These are phyloP conservation scores for Exsudoporus floridanus DNA, from an alignment of 1,284 basidiomycete genomes.

Conservation along the genomic window DNA sequence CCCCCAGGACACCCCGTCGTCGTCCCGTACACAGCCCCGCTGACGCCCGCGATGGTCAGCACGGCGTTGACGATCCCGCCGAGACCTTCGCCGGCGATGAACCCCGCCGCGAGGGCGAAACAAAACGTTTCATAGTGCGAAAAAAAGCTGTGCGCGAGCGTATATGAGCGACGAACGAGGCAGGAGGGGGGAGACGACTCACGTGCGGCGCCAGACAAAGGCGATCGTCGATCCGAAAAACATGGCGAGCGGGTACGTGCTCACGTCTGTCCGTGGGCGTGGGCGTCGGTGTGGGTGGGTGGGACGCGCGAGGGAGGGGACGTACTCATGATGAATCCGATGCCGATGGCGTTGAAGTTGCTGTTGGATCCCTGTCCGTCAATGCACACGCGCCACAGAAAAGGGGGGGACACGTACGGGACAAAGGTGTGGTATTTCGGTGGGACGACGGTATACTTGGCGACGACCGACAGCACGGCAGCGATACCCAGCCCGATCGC, in stretches of 20 bases:
- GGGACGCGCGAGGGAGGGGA: no score
- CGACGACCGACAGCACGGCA: slow-evolving; percentile 11
- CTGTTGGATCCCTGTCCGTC: neutral
- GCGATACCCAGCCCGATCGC: slow-evolving; percentile 12
- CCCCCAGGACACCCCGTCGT: slow-evolving; percentile 11
- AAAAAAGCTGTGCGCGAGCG: no score
- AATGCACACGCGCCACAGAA: neutral
- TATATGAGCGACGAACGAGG: no score
- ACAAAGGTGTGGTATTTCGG: slow-evolving; percentile 16
- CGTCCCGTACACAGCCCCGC: slow-evolving; percentile 7
- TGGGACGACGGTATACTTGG: slow-evolving; percentile 16
- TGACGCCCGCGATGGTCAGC: slow-evolving; percentile 11
- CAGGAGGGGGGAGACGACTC: neutral
- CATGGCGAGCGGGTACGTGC: slow-evolving; percentile 11
- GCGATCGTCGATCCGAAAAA: slow-evolving; percentile 15
- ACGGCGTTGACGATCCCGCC: slow-evolving; percentile 16
- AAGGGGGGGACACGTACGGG: slow-evolving; percentile 9
- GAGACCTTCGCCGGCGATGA: slow-evolving; percentile 18
- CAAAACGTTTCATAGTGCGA: slow-evolving; percentile 3
- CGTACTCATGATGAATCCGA: slow-evolving; percentile 14
- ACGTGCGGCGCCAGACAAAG: neutral
- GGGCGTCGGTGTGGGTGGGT: no score
- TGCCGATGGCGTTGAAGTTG: slow-evolving; percentile 16
- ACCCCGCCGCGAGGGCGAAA: slow-evolving; percentile 11
- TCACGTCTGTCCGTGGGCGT: slow-evolving; percentile 4